These are phyloP conservation scores for Phytopythium mirpurense DNA, from an alignment of 352 stramenopile genomes.

Conservation along the genomic window DNA sequence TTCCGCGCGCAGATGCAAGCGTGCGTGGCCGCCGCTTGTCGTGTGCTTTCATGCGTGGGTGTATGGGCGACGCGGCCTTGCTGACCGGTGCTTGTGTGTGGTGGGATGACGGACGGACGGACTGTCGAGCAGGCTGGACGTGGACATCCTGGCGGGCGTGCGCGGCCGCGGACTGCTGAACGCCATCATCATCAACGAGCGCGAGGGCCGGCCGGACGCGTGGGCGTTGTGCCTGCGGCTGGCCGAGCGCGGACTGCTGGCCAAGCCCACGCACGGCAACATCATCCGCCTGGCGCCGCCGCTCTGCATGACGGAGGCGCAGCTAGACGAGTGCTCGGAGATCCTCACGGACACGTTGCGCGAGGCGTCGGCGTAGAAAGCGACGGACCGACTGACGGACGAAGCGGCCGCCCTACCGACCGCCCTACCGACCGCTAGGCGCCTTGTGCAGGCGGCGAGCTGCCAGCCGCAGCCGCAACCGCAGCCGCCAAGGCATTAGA, in stretches of 20 bases:
- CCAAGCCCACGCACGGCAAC: constrained; percentile 99
- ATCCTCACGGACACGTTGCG: constrained; percentile 77
- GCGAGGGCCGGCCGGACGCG: constrained; percentile 82
- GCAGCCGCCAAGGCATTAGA: neutral
- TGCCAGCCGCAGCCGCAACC: no score
- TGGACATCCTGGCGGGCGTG: constrained; percentile 71
- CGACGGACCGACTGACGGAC: neutral
- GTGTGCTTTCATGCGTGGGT: neutral
- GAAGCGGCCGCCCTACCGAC: neutral
- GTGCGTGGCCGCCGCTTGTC: constrained; percentile 14
- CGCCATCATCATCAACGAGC: constrained; percentile 95
- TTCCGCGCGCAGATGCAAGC: constrained; percentile 88
- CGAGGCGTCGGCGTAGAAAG: constrained; percentile 21
- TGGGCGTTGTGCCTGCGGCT: constrained; percentile 96
- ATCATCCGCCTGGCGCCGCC: constrained; percentile 97
- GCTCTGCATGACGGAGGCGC: constrained; percentile 91
- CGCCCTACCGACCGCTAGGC: no score
- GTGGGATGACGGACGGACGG: constrained; percentile 3
- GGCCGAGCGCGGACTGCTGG: constrained; percentile 94
- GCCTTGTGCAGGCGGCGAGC: no score
- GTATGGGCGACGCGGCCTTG: no score
- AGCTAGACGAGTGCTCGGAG: constrained; percentile 91
- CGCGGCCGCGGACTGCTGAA: constrained; percentile 97
- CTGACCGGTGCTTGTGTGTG: no score
- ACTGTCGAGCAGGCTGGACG: constrained; percentile 41